A percentile compares a stretch with the other conserved stretches of the same genome.
phyloP scores from a whole-genome alignment of 2,329 filamentous ascomycete genomes.

The Waltergamsia citrina region DNA sequence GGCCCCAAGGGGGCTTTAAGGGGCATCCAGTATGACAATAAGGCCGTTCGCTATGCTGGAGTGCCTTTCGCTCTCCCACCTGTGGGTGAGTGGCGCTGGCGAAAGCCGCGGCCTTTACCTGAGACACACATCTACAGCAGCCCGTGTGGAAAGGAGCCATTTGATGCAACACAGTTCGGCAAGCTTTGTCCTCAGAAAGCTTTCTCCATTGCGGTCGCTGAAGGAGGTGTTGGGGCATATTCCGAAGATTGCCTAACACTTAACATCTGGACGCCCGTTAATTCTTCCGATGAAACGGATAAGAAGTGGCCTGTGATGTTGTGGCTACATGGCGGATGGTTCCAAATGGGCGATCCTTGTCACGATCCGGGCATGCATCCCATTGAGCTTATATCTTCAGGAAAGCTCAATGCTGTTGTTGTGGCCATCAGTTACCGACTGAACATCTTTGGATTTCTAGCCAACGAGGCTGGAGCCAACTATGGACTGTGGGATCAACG shows the following conservation, averaged over 20 bases:
- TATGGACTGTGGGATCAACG: constrained; percentile 37
- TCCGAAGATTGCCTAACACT: constrained; percentile 34
- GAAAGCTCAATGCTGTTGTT: constrained; percentile 26
- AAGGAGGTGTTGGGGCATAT: constrained; percentile 15
- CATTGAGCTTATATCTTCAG: constrained; percentile 27
- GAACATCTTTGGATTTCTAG: constrained; percentile 38
- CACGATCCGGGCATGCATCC: constrained; percentile 31
- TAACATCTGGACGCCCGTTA: constrained; percentile 35
- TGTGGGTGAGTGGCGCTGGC: constrained; percentile 23
- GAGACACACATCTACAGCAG: constrained; percentile 15
- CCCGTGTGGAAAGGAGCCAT: constrained; percentile 13
- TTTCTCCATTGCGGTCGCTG: constrained; percentile 15
- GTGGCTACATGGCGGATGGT: constrained; percentile 34
- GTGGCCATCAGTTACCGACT: constrained; percentile 33
- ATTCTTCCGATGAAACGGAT: constrained; percentile 1
- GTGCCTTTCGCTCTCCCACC: constrained; percentile 30
- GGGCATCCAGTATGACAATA: constrained; percentile 23
- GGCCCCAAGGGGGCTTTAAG: constrained; percentile 16
- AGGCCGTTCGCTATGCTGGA: constrained; percentile 21
- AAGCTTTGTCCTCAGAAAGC: constrained; percentile 28
- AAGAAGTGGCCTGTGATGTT: constrained; percentile 21
- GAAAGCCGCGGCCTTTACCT: constrained; percentile 23
- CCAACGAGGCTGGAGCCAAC: constrained; percentile 24
- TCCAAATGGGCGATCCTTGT: constrained; percentile 32
- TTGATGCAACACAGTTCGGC: constrained; percentile 23